phyloP scores from a whole-genome alignment of 2,329 filamentous ascomycete species.

The Acephala macrosclerotiorum region DNA sequence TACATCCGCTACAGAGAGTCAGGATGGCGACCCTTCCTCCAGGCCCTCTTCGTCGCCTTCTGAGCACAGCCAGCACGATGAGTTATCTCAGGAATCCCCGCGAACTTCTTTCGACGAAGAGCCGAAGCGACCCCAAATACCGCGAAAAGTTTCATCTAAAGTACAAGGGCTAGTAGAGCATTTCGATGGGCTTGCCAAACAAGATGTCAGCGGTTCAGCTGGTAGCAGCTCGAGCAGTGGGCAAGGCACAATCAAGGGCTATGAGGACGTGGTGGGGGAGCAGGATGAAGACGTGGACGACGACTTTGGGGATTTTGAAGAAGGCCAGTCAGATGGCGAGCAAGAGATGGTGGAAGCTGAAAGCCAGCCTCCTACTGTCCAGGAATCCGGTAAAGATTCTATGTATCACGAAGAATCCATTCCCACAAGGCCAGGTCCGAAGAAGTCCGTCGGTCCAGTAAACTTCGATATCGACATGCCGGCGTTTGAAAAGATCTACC shows the following conservation, averaged over 20 bases:
- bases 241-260: constrained; percentile 16
- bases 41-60: constrained; percentile 42
- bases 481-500: constrained; percentile 40
- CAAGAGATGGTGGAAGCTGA: constrained; percentile 9
- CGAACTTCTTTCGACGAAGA: constrained; percentile 45
- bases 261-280: constrained; percentile 16
- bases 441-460: constrained; percentile 29
- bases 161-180: constrained; percentile 40
- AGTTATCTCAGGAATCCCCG: constrained; percentile 39
- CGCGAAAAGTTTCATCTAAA: constrained; percentile 33
- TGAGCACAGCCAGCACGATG: constrained; percentile 40
- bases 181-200: constrained; percentile 38
- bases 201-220: constrained; percentile 13
- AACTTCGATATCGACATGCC: constrained; percentile 38
- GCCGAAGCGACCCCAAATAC: constrained; percentile 28
- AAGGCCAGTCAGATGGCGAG: constrained; percentile 39
- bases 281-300: constrained; percentile 31
- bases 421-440: not conserved
- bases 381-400: not conserved
- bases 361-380: not conserved
- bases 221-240: not conserved
- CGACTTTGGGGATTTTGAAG: constrained; percentile 49
- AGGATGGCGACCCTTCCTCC: constrained; percentile 33
- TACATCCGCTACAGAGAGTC: constrained; percentile 17
- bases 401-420: not conserved